Percentiles rank a stretch among this genome's conserved stretches.
Conservation (phyloP, 768 basidiomycete species). For the Termitomyces sp. region DNA sequence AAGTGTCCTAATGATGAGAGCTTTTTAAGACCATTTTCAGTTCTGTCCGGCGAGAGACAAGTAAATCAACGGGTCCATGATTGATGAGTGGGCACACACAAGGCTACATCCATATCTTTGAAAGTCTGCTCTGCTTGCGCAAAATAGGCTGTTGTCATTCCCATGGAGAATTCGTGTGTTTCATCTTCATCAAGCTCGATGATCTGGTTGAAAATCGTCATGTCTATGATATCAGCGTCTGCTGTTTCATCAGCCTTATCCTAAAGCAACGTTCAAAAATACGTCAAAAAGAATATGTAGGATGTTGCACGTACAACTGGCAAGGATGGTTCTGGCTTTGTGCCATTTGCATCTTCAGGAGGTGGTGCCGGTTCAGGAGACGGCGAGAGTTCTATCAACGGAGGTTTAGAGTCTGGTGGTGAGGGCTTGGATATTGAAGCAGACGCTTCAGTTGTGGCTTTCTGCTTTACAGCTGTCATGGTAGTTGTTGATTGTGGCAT, state of each 20-base stretch:
- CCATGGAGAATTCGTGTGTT: conserved; percentile 63
- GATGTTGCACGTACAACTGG: conserved; percentile 2
- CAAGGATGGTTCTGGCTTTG: not conserved
- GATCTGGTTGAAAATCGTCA: conserved; percentile 80
- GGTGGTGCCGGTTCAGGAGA: not conserved
- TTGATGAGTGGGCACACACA: conserved; percentile 50
- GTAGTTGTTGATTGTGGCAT: conserved; percentile 4
- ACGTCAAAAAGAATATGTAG: conserved; percentile 1
- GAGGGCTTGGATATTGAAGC: not conserved
- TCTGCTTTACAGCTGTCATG: not conserved
- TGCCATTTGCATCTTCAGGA: not conserved
- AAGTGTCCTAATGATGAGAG: conserved; percentile 86
- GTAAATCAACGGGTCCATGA: not conserved
- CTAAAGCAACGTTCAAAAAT: conserved; percentile 1
- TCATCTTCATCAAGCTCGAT: conserved; percentile 85
- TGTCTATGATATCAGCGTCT: conserved; percentile 50
- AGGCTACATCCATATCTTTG: conserved; percentile 63
- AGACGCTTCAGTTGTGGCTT: not conserved
- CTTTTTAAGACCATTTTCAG: conserved; percentile 49
- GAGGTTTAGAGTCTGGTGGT: conserved; percentile 1
- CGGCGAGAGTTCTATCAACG: not conserved
- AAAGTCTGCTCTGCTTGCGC: conserved; percentile 77
- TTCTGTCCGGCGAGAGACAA: conserved; percentile 30
- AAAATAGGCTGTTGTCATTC: conserved; percentile 80
- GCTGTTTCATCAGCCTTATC: not conserved